These are phyloP conservation scores for Tolypocladium album DNA, from an alignment of 2,329 filamentous ascomycete species.

Conservation along the genomic window DNA sequence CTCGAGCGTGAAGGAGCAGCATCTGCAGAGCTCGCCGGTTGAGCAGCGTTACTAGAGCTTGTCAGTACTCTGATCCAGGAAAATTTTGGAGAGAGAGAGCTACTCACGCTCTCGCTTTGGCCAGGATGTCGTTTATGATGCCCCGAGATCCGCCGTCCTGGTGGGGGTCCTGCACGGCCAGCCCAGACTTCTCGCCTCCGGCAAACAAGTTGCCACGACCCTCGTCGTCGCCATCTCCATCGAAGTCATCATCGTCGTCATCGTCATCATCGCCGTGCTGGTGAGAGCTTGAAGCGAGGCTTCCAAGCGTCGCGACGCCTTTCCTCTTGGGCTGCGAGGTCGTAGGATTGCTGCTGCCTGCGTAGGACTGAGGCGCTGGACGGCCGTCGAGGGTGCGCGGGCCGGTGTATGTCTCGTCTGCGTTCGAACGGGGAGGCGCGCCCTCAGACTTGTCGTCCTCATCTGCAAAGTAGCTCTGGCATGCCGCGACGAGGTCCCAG, in stretches of 20 bases:
- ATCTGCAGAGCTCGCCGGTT: constrained; percentile 38
- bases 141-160: constrained; percentile 37
- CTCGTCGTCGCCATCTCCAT: constrained; percentile 46
- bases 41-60: constrained; percentile 45
- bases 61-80: constrained; percentile 3
- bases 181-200: constrained; percentile 72
- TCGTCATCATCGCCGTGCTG: constrained; percentile 45
- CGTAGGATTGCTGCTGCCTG: constrained; percentile 20
- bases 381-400: constrained; percentile 53
- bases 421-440: constrained; percentile 5
- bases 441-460: constrained; percentile 38
- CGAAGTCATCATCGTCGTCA: constrained; percentile 47
- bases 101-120: constrained; percentile 50
- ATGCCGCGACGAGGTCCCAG: constrained; percentile 26
- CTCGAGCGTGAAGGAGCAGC: constrained; percentile 38
- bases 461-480: constrained; percentile 50
- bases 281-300: constrained; percentile 31
- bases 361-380: constrained; percentile 36
- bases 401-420: constrained; percentile 41
- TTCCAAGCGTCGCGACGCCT: constrained; percentile 51
- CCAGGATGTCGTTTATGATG: constrained; percentile 52
- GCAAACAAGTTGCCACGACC: constrained; percentile 63
- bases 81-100: constrained; percentile 1
- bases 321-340: constrained; percentile 38
- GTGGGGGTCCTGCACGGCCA: constrained; percentile 55